Base-by-base conservation (phyloP, 208 protist genomes). In the Trichomonas gallinae region DNA sequence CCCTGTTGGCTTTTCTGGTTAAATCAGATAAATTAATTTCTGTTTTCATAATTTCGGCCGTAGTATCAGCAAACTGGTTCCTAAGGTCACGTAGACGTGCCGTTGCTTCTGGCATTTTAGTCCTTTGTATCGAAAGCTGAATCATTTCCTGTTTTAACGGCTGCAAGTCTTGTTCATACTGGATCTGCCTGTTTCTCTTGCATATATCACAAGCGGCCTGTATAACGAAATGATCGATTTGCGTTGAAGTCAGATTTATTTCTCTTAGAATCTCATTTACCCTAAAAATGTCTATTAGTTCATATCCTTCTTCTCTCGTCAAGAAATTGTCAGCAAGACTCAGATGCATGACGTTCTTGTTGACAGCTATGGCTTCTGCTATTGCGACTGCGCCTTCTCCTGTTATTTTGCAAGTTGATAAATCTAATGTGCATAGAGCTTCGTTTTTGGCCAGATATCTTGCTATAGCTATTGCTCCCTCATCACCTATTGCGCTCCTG, bases 171-270 rank as follows among this genome's bases (percentile, higher is more conserved):
- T 34, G 42, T 93, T 93, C 87, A 34, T 93, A 48, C 51, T 93
- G 87, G 38, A 93, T 93, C n/a, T 93, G 87, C 21, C 38, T 93
- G 46, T 93, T 93, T 38, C 87, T 4, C 9, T 44, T 51, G 46
- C 87, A 93, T 26, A 93, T n/a, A 38, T 93, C 44, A 17, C 9
- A 48, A 48, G 44, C 87, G 38, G 87, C 87, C 36, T 93, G 23
- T 38, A 93, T 93, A 93, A 93, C 87, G 44, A 93, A 93, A 36
- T 93, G 87, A 51, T 93, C 44, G 38, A 93, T 93, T 93, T 93
- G 87, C n/a, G 87, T 93, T 34, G 87, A 34, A 58, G 17, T 93
- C 0, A 93, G 13, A 93, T 93, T 44, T 6, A 93, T 34, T 38
- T 51, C 45, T 34, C 42, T 44, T 3, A 93, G 17, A 23, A 26